A percentile compares a stretch with the other conserved stretches of the same genome.
Evolutionary conservation across 2,329 filamentous ascomycete genomes (phyloP).

Genomic region (Venturia oleaginea): DNA sequence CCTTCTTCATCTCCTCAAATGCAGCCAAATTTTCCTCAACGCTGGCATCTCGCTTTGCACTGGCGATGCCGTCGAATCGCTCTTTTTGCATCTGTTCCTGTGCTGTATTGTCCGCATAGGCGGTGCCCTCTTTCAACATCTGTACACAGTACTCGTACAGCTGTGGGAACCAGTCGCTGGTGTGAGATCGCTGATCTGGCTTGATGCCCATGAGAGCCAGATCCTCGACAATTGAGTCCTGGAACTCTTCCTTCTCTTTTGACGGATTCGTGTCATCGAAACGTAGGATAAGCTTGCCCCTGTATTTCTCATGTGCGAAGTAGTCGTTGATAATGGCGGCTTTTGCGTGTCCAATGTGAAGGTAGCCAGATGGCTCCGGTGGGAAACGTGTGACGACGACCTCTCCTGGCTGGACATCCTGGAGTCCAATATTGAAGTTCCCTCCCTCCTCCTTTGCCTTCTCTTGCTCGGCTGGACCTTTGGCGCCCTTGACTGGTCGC

Average conservation of each 20-base stretch:
- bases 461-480: conserved; percentile 59
- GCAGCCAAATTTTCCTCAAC: conserved; percentile 77
- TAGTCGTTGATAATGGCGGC: conserved; percentile 91
- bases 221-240: conserved; percentile 90
- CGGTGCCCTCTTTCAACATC: conserved; percentile 77
- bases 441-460: conserved; percentile 66
- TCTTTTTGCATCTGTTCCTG: conserved; percentile 81
- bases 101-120: conserved; percentile 90
- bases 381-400: conserved; percentile 89
- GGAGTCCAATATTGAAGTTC: conserved; percentile 81
- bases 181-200: conserved; percentile 79
- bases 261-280: conserved; percentile 97
- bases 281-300: conserved; percentile 80
- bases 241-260: conserved; percentile 94
- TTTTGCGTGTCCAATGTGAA: conserved; percentile 95
- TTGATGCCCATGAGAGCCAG: conserved; percentile 84
- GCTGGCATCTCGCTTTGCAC: conserved; percentile 66
- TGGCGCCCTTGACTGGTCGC: conserved; percentile 35
- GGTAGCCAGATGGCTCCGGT: conserved; percentile 89
- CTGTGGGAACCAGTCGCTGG: conserved; percentile 90
- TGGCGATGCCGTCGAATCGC: conserved; percentile 75
- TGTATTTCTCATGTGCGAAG: conserved; percentile 89
- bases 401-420: conserved; percentile 60
- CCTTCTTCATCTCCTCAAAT: conserved; percentile 90
- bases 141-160: conserved; percentile 78